These are phyloP conservation scores for Alternaria rosae DNA, from an alignment of 2,329 filamentous ascomycete species.

Conservation along the genomic window DNA sequence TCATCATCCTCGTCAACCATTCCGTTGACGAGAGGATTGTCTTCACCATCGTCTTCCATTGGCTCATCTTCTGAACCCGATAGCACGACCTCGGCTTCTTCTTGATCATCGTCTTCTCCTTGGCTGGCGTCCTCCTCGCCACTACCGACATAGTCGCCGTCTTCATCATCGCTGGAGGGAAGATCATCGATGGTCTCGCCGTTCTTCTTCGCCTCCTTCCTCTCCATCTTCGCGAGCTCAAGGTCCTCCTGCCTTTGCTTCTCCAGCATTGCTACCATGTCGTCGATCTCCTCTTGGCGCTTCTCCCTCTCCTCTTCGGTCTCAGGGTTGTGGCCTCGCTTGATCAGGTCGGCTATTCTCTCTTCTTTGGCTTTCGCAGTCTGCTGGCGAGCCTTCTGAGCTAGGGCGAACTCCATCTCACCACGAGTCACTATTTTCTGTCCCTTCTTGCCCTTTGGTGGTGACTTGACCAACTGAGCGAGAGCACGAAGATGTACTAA, in stretches of 20 bases:
- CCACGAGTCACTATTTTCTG: slow-evolving; percentile 69
- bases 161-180: slow-evolving; percentile 63
- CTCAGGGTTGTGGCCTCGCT: slow-evolving; percentile 81
- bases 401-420: slow-evolving; percentile 73
- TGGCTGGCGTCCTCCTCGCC: slow-evolving; percentile 57
- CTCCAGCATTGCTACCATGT: slow-evolving; percentile 72
- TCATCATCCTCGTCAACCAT: slow-evolving; percentile 49
- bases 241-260: slow-evolving; percentile 82
- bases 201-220: slow-evolving; percentile 72
- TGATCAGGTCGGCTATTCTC: slow-evolving; percentile 76
- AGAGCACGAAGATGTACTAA: slow-evolving; percentile 75
- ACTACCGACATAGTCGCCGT: slow-evolving; percentile 58
- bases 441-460: slow-evolving; percentile 54
- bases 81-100: slow-evolving; percentile 33
- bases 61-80: slow-evolving; percentile 43
- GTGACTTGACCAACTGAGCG: slow-evolving; percentile 73
- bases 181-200: slow-evolving; percentile 53
- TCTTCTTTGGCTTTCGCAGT: slow-evolving; percentile 79
- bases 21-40: slow-evolving; percentile 48
- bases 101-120: slow-evolving; percentile 46
- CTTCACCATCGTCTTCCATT: slow-evolving; percentile 30
- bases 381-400: slow-evolving; percentile 78
- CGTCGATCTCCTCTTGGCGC: slow-evolving; percentile 83
- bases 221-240: slow-evolving; percentile 79
- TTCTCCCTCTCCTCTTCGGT: slow-evolving; percentile 86